phyloP scores from a whole-genome alignment of 179 eudicot genomes.

The Pouteria campechiana region DNA sequence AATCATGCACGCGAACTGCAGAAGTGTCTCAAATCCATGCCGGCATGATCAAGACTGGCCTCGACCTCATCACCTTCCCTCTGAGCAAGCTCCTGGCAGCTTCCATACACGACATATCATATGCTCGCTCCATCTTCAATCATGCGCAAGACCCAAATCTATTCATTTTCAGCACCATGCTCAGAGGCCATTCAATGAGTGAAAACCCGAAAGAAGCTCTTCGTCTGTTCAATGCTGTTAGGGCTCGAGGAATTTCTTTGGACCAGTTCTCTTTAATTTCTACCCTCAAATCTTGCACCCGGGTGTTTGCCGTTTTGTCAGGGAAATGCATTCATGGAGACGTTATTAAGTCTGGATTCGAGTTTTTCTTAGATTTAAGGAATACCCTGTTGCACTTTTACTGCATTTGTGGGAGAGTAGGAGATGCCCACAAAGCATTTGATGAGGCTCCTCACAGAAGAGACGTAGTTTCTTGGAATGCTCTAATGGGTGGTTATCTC shows the following conservation, averaged over 20 bases:
- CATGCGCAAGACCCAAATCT: slow-evolving; percentile 20
- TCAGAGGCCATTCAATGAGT: slow-evolving; percentile 22
- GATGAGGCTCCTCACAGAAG: slow-evolving; percentile 17
- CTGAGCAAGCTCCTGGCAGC: slow-evolving; percentile 31
- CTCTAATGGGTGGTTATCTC: slow-evolving; percentile 27
- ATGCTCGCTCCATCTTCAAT: slow-evolving; percentile 21
- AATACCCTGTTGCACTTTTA: slow-evolving; percentile 24
- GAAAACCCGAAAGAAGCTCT: slow-evolving; percentile 13
- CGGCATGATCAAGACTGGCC: slow-evolving; percentile 18
- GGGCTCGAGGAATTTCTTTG: slow-evolving; percentile 8
- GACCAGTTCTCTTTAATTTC: slow-evolving; percentile 22
- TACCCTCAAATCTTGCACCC: slow-evolving; percentile 15
- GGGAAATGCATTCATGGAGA: slow-evolving; percentile 16
- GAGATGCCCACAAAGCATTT: slow-evolving; percentile 21
- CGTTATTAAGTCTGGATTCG: slow-evolving; percentile 14
- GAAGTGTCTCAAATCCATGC: slow-evolving; percentile 22
- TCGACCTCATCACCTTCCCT: slow-evolving; percentile 7
- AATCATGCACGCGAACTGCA: slow-evolving; percentile 8
- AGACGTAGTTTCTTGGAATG: slow-evolving; percentile 27
- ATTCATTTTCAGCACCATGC: slow-evolving; percentile 30
- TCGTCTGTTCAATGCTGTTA: slow-evolving; percentile 13
- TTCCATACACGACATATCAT: slow-evolving; percentile 6
- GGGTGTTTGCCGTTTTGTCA: slow-evolving; percentile 4
- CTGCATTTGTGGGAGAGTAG: slow-evolving; percentile 16
- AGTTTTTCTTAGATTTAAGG: slow-evolving; percentile 14